Evolutionary conservation across 345 rosid species (phyloP).

Genomic region (Pugionium cornutum): DNA sequence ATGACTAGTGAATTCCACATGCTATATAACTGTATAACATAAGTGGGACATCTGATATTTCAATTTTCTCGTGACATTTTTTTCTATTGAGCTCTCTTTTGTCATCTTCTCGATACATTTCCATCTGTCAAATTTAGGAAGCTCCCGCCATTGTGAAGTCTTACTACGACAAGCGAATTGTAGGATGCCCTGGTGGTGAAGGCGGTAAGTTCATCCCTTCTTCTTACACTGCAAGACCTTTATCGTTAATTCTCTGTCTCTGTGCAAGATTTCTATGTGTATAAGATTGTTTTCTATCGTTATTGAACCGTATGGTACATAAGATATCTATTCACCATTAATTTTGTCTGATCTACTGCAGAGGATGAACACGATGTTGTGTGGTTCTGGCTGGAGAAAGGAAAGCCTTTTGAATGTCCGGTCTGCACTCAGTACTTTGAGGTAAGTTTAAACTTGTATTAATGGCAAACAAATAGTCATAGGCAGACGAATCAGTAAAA

Average conservation of each 20-base stretch:
- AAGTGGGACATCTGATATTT: slow-evolving; percentile 1
- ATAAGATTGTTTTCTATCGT: not conserved
- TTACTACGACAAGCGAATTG: slow-evolving; percentile 57
- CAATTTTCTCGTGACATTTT: slow-evolving; percentile 3
- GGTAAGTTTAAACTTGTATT: slow-evolving; percentile 44
- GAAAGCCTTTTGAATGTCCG: slow-evolving; percentile 77
- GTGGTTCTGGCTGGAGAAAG: slow-evolving; percentile 97
- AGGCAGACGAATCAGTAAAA: not conserved
- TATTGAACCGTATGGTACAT: not conserved
- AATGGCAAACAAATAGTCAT: not conserved
- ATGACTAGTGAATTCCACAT: not conserved
- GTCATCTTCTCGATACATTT: not conserved
- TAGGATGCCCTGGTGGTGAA: slow-evolving; percentile 70
- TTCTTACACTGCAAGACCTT: not conserved
- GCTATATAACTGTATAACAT: not conserved
- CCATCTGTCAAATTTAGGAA: slow-evolving; percentile 39
- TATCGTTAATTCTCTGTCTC: not conserved
- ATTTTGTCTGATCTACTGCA: slow-evolving; percentile 34
- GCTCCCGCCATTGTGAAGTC: slow-evolving; percentile 57
- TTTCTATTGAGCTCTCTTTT: not conserved
- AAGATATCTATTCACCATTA: not conserved
- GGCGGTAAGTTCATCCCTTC: slow-evolving; percentile 46
- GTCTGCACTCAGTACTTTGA: slow-evolving; percentile 84
- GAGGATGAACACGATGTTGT: slow-evolving; percentile 97
- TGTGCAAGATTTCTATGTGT: not conserved